Percentiles rank a stretch among this genome's conserved stretches.
Evolutionary conservation across 1,284 basidiomycete species (phyloP).

Genomic region (Marasmius oreades): DNA sequence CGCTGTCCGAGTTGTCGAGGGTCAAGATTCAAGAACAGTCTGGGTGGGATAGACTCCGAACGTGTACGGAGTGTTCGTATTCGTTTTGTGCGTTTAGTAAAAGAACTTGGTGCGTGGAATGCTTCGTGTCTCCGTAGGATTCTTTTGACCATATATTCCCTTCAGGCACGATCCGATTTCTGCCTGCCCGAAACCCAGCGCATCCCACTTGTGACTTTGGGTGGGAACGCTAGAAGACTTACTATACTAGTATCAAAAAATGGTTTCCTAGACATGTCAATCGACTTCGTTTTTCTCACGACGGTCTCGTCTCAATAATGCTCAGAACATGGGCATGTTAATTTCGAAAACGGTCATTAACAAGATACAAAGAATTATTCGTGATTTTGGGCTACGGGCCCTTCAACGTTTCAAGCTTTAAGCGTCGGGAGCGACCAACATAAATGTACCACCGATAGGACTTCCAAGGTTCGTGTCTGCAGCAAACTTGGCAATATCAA

Average conservation of each 20-base stretch:
- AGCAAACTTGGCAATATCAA: conserved; percentile 31
- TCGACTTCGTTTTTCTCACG: no score
- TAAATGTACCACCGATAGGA: conserved; percentile 35
- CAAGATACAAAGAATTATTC: no score
- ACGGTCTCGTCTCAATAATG: no score
- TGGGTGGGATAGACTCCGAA: conserved; percentile 66
- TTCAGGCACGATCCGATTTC: conserved; percentile 71
- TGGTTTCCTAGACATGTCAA: no score
- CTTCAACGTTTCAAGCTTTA: no score
- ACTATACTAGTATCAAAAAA: no score
- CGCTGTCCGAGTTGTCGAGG: conserved; percentile 60
- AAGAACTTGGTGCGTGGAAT: conserved; percentile 57
- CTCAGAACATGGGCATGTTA: no score
- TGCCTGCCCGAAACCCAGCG: no score
- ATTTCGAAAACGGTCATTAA: no score
- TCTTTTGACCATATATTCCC: not conserved
- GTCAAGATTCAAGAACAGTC: conserved; percentile 41
- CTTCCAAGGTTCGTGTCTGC: conserved; percentile 23
- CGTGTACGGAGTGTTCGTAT: conserved; percentile 62
- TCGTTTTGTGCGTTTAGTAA: conserved; percentile 75
- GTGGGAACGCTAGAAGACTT: no score
- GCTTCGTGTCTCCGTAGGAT: conserved; percentile 1
- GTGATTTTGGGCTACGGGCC: no score
- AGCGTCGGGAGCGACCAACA: conserved; percentile 30
- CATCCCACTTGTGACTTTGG: no score